Percentiles rank a stretch among this genome's conserved stretches.
Conservation (phyloP, 306 rosid species). For the Astragalus membranaceus region DNA sequence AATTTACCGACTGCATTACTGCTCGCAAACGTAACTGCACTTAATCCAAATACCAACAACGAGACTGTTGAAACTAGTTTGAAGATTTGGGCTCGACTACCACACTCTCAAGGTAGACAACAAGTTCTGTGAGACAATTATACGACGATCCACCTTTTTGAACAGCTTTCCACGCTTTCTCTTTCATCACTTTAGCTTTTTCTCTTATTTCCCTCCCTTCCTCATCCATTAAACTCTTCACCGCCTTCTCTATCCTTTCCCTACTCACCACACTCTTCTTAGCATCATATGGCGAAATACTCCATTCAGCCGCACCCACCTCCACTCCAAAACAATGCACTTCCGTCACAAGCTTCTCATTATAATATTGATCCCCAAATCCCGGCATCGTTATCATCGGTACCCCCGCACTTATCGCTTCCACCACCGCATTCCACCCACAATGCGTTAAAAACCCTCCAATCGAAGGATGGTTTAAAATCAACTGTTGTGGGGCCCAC, state of each 20-base stretch:
- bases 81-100: not conserved
- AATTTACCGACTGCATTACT: too few species aligned
- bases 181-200: slow-evolving; percentile 17
- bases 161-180: slow-evolving; percentile 26
- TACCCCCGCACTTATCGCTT: slow-evolving; percentile 18
- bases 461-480: slow-evolving; percentile 1
- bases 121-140: not conserved
- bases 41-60: too few species aligned
- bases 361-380: slow-evolving; percentile 11
- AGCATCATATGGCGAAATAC: not conserved
- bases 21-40: too few species aligned
- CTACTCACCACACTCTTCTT: slow-evolving; percentile 15
- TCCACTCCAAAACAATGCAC: slow-evolving; percentile 31
- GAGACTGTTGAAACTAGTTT: not conserved
- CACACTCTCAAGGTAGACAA: slow-evolving; percentile 15
- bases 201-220: slow-evolving; percentile 7
- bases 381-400: slow-evolving; percentile 31
- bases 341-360: slow-evolving; percentile 23
- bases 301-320: slow-evolving; percentile 34
- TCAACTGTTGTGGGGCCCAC: slow-evolving; percentile 27
- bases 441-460: slow-evolving; percentile 28
- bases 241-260: slow-evolving; percentile 23
- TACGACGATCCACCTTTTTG: slow-evolving; percentile 22
- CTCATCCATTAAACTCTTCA: slow-evolving; percentile 26
- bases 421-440: slow-evolving; percentile 22